Percentiles rank a stretch among this genome's conserved stretches.
These are phyloP conservation scores for Chimonanthus praecox DNA, from an alignment of 164 flowering plant genomes.

Conservation along the genomic window DNA sequence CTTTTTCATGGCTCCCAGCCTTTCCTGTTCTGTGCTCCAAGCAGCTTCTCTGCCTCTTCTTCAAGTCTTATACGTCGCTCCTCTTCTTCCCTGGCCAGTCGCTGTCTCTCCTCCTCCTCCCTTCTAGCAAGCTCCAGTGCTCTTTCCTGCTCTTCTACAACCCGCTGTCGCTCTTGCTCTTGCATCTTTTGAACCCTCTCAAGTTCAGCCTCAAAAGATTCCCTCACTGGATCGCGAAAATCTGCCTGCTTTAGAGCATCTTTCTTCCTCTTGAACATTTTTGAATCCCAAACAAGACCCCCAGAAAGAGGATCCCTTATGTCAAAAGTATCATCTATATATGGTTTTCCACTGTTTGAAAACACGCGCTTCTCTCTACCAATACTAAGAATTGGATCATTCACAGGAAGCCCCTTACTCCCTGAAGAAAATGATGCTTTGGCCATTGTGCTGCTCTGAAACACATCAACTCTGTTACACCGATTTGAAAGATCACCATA, in stretches of 20 bases:
- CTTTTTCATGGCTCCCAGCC: conserved; percentile 46
- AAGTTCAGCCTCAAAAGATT: conserved; percentile 98
- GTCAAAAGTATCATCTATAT: conserved; percentile 60
- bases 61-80: conserved; percentile 67
- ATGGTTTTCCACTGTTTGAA: conserved; percentile 46
- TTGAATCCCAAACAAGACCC: conserved; percentile 37
- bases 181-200: conserved; percentile 94
- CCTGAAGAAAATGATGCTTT: conserved; percentile 45
- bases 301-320: conserved; percentile 62
- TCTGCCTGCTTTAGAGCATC: conserved; percentile 57
- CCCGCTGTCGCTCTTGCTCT: conserved; percentile 76
- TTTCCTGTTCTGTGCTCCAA: conserved; percentile 91
- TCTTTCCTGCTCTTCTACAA: conserved; percentile 82
- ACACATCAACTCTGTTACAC: conserved; percentile 32
- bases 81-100: conserved; percentile 69
- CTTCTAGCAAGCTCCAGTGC: conserved; percentile 77
- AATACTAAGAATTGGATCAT: conserved; percentile 48
- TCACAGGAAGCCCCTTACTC: conserved; percentile 35
- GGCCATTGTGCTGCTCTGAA: conserved; percentile 32
- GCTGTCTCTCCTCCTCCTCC: conserved; percentile 85
- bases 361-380: conserved; percentile 51
- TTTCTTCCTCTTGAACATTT: conserved; percentile 66
- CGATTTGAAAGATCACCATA: conserved; percentile 38
- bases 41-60: conserved; percentile 92
- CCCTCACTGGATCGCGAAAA: conserved; percentile 90